Evolutionary conservation across 768 basidiomycete species (phyloP).

Genomic region (Suillus bovinus): DNA sequence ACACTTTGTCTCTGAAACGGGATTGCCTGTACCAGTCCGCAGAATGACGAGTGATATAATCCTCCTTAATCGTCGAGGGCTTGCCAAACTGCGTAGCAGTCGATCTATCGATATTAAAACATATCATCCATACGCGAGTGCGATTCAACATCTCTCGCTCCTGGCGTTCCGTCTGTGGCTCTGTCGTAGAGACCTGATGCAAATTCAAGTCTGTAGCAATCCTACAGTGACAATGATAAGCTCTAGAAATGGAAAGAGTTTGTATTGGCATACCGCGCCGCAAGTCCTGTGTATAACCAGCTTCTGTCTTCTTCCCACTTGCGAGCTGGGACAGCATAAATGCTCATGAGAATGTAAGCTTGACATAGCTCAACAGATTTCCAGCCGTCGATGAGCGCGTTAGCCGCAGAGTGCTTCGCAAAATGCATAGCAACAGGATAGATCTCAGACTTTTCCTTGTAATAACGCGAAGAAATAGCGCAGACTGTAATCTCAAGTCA

Average conservation of each 20-base stretch:
- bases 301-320: slow-evolving; percentile 90
- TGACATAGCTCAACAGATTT: slow-evolving; percentile 88
- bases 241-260: background rate
- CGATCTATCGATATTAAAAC: slow-evolving; percentile 86
- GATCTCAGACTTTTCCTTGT: slow-evolving; percentile 76
- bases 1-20: slow-evolving; percentile 57
- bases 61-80: slow-evolving; percentile 85
- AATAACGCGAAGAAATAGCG: slow-evolving; percentile 83
- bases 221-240: slow-evolving; percentile 32
- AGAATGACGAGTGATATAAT: slow-evolving; percentile 72
- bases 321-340: slow-evolving; percentile 77
- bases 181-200: slow-evolving; percentile 61
- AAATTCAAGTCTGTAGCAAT: slow-evolving; percentile 90
- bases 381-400: slow-evolving; percentile 78
- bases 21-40: slow-evolving; percentile 77
- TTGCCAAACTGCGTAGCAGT: slow-evolving; percentile 89
- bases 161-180: slow-evolving; percentile 70
- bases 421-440: slow-evolving; percentile 90
- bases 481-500: slow-evolving; percentile 53
- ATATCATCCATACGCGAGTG: slow-evolving; percentile 87
- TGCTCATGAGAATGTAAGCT: slow-evolving; percentile 87
- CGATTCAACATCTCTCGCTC: slow-evolving; percentile 85
- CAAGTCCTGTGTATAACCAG: slow-evolving; percentile 87
- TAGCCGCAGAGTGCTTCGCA: slow-evolving; percentile 79
- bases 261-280: slow-evolving; percentile 55